These are phyloP conservation scores for Zanthoxylum bungeanum DNA, from an alignment of 345 rosid genomes.

Conservation along the genomic window DNA sequence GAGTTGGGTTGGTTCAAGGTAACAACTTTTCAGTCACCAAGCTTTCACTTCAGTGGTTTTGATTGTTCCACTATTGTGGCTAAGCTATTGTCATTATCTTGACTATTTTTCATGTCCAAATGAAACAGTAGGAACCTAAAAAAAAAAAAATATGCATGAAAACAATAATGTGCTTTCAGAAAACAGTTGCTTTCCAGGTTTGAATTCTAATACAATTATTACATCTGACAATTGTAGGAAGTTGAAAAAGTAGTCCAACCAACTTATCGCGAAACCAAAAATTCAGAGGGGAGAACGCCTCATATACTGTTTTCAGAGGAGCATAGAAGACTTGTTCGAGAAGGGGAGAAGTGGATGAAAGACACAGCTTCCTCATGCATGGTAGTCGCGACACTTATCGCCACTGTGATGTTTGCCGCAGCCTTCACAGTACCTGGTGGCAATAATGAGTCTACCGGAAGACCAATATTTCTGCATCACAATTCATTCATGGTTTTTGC, in stretches of 20 bases:
- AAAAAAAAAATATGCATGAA: background rate
- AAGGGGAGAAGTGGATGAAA: slow-evolving; percentile 44
- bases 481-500: slow-evolving; percentile 22
- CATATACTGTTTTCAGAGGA: slow-evolving; percentile 18
- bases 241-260: slow-evolving; percentile 33
- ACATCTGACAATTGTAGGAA: slow-evolving; percentile 18
- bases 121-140: background rate
- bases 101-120: background rate
- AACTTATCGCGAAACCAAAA: slow-evolving; percentile 24
- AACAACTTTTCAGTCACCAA: background rate
- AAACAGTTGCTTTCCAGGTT: background rate
- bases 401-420: slow-evolving; percentile 44
- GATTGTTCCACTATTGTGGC: too few relatives aligned
- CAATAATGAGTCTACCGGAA: slow-evolving; percentile 13
- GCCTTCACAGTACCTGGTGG: slow-evolving; percentile 48
- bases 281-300: slow-evolving; percentile 25
- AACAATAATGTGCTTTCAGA: background rate
- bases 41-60: background rate
- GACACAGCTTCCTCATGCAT: slow-evolving; percentile 38
- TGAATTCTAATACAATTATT: background rate
- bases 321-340: slow-evolving; percentile 18
- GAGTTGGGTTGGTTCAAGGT: slow-evolving; percentile 50
- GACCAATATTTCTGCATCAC: slow-evolving; percentile 18
- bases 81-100: too few relatives aligned
- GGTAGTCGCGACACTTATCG: slow-evolving; percentile 39